Conservation (phyloP, 495 filamentous ascomycete species). For the Podospora australis region DNA sequence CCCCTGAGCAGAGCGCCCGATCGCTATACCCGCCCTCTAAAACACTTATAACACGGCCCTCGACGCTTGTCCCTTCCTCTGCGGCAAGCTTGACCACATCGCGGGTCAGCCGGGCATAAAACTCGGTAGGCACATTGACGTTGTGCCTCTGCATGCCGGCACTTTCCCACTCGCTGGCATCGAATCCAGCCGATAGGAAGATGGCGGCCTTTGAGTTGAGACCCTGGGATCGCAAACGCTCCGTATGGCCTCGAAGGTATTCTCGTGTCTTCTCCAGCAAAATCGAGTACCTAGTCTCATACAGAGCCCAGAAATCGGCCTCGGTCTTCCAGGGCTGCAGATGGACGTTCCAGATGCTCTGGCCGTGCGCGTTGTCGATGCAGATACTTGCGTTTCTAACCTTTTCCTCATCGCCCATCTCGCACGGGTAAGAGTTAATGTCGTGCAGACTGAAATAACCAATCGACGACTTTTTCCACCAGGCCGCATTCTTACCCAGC, state of each 20-base stretch:
- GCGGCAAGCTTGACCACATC: conserved; percentile 78
- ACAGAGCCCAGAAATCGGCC: conserved; percentile 81
- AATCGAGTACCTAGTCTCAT: conserved; percentile 65
- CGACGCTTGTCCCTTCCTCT: conserved; percentile 68
- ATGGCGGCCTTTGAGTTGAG: conserved; percentile 71
- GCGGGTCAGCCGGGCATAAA: conserved; percentile 83
- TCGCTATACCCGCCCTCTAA: conserved; percentile 96
- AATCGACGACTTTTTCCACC: conserved; percentile 74
- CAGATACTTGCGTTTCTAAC: conserved; percentile 87
- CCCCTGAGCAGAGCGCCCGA: conserved; percentile 76
- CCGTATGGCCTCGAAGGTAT: conserved; percentile 64
- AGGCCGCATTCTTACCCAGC: conserved; percentile 56
- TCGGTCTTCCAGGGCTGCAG: conserved; percentile 76
- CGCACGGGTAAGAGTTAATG: conserved; percentile 96
- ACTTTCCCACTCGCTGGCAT: conserved; percentile 93
- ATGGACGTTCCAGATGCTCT: conserved; percentile 96
- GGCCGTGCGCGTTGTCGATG: conserved; percentile 83
- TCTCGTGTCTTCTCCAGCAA: conserved; percentile 73
- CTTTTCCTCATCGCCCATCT: conserved; percentile 81
- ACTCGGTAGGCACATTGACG: conserved; percentile 92
- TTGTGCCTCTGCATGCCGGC: conserved; percentile 87
- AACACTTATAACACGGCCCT: conserved; percentile 84
- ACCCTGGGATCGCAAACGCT: conserved; percentile 46
- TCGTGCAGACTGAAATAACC: conserved; percentile 96
- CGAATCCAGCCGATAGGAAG: conserved; percentile 92